A percentile compares a stretch with the other conserved stretches of the same genome.
These are phyloP conservation scores for Boletus insuetus DNA, from an alignment of 768 basidiomycete species.

Conservation along the genomic window DNA sequence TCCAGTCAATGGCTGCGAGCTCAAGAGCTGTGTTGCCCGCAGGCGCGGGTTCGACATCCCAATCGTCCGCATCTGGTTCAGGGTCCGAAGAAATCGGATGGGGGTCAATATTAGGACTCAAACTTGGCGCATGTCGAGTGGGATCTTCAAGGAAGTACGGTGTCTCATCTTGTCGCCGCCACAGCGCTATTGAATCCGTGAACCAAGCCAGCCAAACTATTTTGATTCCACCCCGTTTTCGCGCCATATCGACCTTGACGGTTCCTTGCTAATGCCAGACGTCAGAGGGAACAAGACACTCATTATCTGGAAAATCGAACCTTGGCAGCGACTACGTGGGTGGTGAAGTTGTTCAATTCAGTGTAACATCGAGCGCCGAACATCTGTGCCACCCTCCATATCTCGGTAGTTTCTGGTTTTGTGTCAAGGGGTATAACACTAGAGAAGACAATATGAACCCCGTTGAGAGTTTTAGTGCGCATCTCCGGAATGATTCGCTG, in stretches of 20 bases:
- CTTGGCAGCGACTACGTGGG: constrained; percentile 92
- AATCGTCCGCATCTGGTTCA: constrained; percentile 68
- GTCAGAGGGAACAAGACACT: constrained; percentile 5
- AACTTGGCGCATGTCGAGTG: constrained; percentile 37
- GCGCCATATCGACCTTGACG: constrained; percentile 84
- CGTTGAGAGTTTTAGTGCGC: constrained; percentile 72
- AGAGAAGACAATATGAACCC: constrained; percentile 85
- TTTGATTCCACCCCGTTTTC: constrained; percentile 70
- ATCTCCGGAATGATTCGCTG: constrained; percentile 85
- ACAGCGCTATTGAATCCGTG: constrained; percentile 83
- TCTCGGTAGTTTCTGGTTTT: constrained; percentile 72
- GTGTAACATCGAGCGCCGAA: constrained; percentile 85
- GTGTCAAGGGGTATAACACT: constrained; percentile 92
- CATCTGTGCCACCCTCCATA: constrained; percentile 82
- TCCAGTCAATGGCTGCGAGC: constrained; percentile 72
- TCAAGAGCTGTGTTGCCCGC: constrained; percentile 39
- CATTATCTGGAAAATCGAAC: constrained; percentile 36
- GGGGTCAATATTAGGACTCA: constrained; percentile 45
- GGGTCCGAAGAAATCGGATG: constrained; percentile 61
- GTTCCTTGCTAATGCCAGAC: constrained; percentile 65
- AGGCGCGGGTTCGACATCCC: constrained; percentile 47
- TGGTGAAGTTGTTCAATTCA: constrained; percentile 63
- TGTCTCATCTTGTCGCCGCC: constrained; percentile 77
- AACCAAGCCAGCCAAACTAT: constrained; percentile 92
- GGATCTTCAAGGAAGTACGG: constrained; percentile 72